phyloP scores from a whole-genome alignment of 2,329 filamentous ascomycete species.

The Knoxdaviesia proteae region DNA sequence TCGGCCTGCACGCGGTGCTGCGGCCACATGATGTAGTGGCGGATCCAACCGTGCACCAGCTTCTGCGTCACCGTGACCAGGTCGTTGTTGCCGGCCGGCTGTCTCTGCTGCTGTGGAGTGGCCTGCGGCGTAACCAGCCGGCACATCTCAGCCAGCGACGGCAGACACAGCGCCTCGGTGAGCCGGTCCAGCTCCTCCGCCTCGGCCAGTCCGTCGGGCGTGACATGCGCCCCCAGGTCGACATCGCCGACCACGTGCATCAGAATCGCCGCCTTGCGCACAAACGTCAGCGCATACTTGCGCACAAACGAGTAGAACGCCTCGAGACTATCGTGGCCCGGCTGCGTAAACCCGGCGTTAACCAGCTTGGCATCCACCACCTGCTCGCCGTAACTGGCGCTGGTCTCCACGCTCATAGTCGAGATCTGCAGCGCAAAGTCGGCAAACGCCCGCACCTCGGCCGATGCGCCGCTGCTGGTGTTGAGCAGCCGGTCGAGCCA shows the following conservation, averaged over 20 bases:
- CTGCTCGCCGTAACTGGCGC: background rate
- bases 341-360: conserved; percentile 32
- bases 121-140: conserved; percentile 27
- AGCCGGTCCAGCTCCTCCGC: conserved; percentile 67
- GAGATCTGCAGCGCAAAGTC: conserved; percentile 30
- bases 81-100: conserved; percentile 27
- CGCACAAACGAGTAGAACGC: conserved; percentile 41
- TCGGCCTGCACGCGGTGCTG: conserved; percentile 1
- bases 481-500: conserved; percentile 26
- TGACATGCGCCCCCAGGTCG: conserved; percentile 55
- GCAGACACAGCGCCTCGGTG: conserved; percentile 53
- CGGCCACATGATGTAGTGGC: conserved; percentile 31
- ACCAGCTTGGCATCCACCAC: background rate
- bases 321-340: conserved; percentile 28
- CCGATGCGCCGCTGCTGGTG: conserved; percentile 18
- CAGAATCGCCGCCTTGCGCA: conserved; percentile 68
- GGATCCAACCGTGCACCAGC: conserved; percentile 51
- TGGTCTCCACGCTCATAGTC: conserved; percentile 19
- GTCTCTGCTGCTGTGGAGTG: conserved; percentile 9
- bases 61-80: background rate
- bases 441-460: conserved; percentile 31
- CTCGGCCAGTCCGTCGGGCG: conserved; percentile 30
- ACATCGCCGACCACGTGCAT: conserved; percentile 77
- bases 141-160: conserved; percentile 62
- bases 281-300: conserved; percentile 74